Percentiles rank a stretch among this genome's conserved stretches.
Evolutionary conservation across 805 yeast genomes (phyloP).

Genomic region (Monosporozyma yasuniensis): DNA sequence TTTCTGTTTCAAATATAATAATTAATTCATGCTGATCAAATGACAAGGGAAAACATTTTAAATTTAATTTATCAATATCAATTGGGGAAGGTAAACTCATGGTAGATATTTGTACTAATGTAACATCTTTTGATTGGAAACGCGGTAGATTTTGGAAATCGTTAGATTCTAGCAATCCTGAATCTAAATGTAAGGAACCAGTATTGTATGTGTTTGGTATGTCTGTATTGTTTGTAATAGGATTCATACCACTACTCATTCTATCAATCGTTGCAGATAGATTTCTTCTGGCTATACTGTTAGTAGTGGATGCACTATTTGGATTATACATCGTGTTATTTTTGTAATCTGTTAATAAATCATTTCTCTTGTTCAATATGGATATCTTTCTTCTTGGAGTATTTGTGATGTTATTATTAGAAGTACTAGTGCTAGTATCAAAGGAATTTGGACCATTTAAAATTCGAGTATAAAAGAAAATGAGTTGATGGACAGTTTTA

Average conservation of each 20-base stretch:
- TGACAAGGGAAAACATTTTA: slow-evolving; percentile 16
- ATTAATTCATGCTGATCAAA: slow-evolving; percentile 54
- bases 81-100: slow-evolving; percentile 28
- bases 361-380: slow-evolving; percentile 15
- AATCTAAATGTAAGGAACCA: background rate
- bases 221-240: slow-evolving; percentile 7
- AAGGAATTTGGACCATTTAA: slow-evolving; percentile 3
- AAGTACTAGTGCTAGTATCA: background rate
- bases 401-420: background rate
- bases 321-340: background rate
- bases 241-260: slow-evolving; percentile 11
- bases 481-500: slow-evolving; percentile 9
- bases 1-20: slow-evolving; percentile 40
- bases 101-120: slow-evolving; percentile 52
- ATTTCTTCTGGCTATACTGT: slow-evolving; percentile 12
- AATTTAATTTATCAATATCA: slow-evolving; percentile 27
- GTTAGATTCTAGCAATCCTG: background rate
- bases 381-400: slow-evolving; percentile 15
- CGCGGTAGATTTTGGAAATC: background rate
- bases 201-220: slow-evolving; percentile 7
- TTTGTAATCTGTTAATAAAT: background rate
- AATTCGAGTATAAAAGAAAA: slow-evolving; percentile 21
- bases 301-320: background rate
- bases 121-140: slow-evolving; percentile 49
- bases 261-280: slow-evolving; percentile 27